Conservation (phyloP, 2,329 filamentous ascomycete species). For the Fusarium tricinctum region DNA sequence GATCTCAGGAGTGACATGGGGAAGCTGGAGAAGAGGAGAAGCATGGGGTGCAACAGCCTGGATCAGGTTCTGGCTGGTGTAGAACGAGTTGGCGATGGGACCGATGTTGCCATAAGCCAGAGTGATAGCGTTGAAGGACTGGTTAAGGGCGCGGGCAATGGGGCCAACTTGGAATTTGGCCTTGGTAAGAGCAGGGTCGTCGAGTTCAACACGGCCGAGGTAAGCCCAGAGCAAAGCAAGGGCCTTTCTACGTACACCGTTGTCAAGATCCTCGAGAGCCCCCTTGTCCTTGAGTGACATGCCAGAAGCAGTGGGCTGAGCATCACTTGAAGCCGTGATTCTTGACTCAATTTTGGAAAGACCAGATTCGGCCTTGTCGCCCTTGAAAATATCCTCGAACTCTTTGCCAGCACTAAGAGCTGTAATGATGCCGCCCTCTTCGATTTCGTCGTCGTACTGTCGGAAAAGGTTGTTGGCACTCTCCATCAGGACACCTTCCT, state of each 20-base stretch:
- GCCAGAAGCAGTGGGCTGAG: constrained; percentile 65
- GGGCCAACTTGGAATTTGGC: constrained; percentile 93
- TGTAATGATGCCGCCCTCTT: constrained; percentile 82
- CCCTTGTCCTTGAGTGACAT: constrained; percentile 81
- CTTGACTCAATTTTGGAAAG: constrained; percentile 87
- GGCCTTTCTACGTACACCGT: constrained; percentile 84
- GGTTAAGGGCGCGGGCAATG: constrained; percentile 85
- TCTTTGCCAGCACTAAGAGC: constrained; percentile 90
- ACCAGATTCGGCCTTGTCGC: constrained; percentile 83
- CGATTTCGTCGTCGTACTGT: constrained; percentile 88
- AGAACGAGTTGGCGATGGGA: constrained; percentile 86
- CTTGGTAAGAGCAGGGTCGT: constrained; percentile 80
- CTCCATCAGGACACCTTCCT: constrained; percentile 92
- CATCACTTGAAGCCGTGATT: constrained; percentile 74
- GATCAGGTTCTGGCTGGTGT: constrained; percentile 86
- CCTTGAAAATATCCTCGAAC: constrained; percentile 81
- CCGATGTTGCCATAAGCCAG: constrained; percentile 88
- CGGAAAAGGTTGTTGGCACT: constrained; percentile 95
- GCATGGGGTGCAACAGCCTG: constrained; percentile 88
- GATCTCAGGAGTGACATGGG: constrained; percentile 80
- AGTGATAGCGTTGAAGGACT: constrained; percentile 87
- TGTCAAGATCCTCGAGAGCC: constrained; percentile 84
- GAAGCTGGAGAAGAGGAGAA: constrained; percentile 92
- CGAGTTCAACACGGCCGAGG: constrained; percentile 87
- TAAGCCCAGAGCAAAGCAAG: constrained; percentile 96